Base-by-base conservation (phyloP, 2,329 filamentous ascomycete genomes). In the Exutisphaerella laricina region DNA sequence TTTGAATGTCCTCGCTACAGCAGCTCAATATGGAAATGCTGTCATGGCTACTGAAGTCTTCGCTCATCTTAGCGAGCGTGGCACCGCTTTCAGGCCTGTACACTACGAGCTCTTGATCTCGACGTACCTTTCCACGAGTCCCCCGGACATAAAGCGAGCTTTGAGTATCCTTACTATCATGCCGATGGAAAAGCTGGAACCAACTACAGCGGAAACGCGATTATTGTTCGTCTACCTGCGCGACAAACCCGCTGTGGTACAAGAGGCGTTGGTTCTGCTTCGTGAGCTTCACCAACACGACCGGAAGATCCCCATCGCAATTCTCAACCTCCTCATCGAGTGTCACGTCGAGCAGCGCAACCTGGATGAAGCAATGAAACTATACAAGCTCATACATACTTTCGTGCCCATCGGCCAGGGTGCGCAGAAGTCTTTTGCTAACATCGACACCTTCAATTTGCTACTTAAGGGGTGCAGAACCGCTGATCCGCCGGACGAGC, bases 71-170 rank as follows among this genome's bases (percentile, higher is more conserved):
- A 73, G 75, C 4, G 69, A 74, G 6, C 74, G 79, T 17, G 72
- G 72, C 10, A 73, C 75, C 1, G 71, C 74, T 29, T 70, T 88
- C 26, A 70, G 73, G 6, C 65, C 75, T 4, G 73, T 84, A 49
- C 87, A 96, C 60, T 94, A 92, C 64, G 88, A 94, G 62, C 75
- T 83, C 20, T 73, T 96, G 20, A 70, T 89, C 5, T 80, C 86
- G 44, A 76, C 84, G 3, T 87, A 94, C 58, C 70, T 79, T 8
- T 63, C 64, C 12, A 67, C 70, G 3, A 70, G 73, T 2, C 51
- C 54, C 7, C 59, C 61, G 3, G 79, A 92, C 50, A 58, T 90
- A 5, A 65, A 69, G 17, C 78, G 79, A 18, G 84, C 85, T 0
- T 72, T 95, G 25, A 75, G 78, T 29, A 73, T 85, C 1, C 70